phyloP scores from a whole-genome alignment of 73 alveolate genomes.

The Breviolum minutum region DNA sequence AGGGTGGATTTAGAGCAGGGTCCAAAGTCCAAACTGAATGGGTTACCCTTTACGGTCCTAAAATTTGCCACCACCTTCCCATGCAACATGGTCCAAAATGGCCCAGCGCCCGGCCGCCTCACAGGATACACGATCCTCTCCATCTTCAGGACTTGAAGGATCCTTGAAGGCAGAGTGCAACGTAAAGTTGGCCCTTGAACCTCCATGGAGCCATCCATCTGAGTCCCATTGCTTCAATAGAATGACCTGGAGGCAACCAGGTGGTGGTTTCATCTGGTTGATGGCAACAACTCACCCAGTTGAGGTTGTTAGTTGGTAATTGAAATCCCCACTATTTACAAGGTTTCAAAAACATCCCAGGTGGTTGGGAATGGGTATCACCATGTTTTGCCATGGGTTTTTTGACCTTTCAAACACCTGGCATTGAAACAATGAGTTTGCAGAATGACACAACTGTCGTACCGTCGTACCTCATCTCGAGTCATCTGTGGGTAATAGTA shows the following conservation, averaged over 20 bases:
- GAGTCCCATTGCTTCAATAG: slow-evolving; percentile 86
- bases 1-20: background rate
- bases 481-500: slow-evolving; percentile 42
- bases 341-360: no score
- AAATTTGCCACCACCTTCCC: background rate
- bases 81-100: background rate
- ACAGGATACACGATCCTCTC: slow-evolving; percentile 46
- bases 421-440: background rate
- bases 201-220: slow-evolving; percentile 62
- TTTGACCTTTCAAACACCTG: no score
- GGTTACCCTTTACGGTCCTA: background rate
- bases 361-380: no score
- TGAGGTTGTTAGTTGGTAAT: no score
- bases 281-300: no score
- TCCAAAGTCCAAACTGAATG: background rate
- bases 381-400: no score
- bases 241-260: background rate
- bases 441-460: background rate
- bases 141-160: slow-evolving; percentile 59
- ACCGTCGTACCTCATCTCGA: background rate
- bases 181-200: slow-evolving; percentile 22
- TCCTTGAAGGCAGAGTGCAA: slow-evolving; percentile 74
- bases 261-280: no score
- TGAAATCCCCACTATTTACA: no score
- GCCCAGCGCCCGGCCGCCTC: slow-evolving; percentile 2